Evolutionary conservation across 2,329 filamentous ascomycete species (phyloP).

Genomic region (Chrysosphaeria jannelii): DNA sequence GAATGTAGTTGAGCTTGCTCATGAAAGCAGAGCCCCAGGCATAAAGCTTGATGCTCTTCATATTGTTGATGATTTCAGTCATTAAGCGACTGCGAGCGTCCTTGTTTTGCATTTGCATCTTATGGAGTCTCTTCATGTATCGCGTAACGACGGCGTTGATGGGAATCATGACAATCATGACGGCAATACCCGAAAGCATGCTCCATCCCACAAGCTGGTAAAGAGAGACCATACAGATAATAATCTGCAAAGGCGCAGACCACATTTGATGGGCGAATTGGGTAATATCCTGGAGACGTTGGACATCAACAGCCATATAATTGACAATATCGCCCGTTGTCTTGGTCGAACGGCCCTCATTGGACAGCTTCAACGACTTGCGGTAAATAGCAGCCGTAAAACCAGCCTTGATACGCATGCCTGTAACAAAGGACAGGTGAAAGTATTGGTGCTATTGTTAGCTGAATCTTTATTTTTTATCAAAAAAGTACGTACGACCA

Average conservation of each 20-base stretch:
- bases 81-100: constrained; percentile 77
- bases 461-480: too few species aligned
- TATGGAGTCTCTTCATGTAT: constrained; percentile 82
- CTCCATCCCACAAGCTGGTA: constrained; percentile 86
- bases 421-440: constrained; percentile 75
- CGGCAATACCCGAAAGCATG: constrained; percentile 81
- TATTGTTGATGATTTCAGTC: constrained; percentile 95
- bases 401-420: constrained; percentile 86
- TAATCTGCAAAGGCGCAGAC: constrained; percentile 92
- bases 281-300: constrained; percentile 76
- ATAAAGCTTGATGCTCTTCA: constrained; percentile 98
- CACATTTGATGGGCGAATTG: constrained; percentile 89
- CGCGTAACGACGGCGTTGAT: constrained; percentile 77
- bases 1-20: constrained; percentile 83
- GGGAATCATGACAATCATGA: constrained; percentile 95
- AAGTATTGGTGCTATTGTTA: constrained; percentile 99
- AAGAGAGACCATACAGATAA: constrained; percentile 79
- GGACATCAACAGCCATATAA: constrained; percentile 95
- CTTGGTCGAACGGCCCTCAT: constrained; percentile 68
- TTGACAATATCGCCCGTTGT: constrained; percentile 96
- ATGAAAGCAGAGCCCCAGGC: constrained; percentile 95
- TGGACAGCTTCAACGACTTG: constrained; percentile 71
- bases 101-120: constrained; percentile 98
- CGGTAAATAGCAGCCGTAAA: constrained; percentile 75
- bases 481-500: too few species aligned